These are phyloP conservation scores for Cryomyces antarcticus DNA, from an alignment of 495 filamentous ascomycete genomes.

Conservation along the genomic window DNA sequence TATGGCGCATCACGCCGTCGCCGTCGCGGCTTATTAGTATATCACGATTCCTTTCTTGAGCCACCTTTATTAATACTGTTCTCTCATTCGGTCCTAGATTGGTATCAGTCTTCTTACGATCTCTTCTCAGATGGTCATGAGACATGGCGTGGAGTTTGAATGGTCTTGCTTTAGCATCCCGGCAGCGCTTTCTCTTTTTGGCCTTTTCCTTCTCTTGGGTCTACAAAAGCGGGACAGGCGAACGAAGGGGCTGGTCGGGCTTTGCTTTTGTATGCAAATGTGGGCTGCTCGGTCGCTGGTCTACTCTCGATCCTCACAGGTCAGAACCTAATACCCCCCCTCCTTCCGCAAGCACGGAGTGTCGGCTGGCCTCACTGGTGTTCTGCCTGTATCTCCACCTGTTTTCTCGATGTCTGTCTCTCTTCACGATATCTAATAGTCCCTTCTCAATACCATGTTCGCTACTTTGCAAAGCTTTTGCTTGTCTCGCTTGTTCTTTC, in stretches of 20 bases:
- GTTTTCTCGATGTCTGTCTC: not conserved
- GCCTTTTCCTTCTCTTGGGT: not conserved
- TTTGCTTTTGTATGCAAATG: no score
- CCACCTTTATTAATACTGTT: not conserved
- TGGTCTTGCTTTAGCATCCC: not conserved
- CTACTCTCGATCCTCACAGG: no score
- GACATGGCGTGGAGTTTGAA: not conserved
- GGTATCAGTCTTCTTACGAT: not conserved
- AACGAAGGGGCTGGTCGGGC: no score
- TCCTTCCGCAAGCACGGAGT: not conserved
- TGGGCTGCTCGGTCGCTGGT: no score
- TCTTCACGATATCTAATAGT: not conserved
- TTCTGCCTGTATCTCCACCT: not conserved
- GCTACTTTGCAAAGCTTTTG: not conserved
- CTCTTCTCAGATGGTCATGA: not conserved
- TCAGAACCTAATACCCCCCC: not conserved
- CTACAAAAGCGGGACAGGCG: not conserved
- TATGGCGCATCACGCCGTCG: conserved; percentile 12
- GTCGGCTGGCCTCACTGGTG: not conserved
- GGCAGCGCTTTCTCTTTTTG: not conserved
- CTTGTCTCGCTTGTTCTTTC: no score
- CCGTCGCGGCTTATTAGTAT: conserved; percentile 14
- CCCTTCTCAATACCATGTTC: not conserved
- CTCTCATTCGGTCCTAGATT: not conserved
- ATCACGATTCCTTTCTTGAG: not conserved